Percentiles rank a stretch among this genome's conserved stretches.
phyloP scores from a whole-genome alignment of 441 rosid species.

The Pelargonium fulgidum region DNA sequence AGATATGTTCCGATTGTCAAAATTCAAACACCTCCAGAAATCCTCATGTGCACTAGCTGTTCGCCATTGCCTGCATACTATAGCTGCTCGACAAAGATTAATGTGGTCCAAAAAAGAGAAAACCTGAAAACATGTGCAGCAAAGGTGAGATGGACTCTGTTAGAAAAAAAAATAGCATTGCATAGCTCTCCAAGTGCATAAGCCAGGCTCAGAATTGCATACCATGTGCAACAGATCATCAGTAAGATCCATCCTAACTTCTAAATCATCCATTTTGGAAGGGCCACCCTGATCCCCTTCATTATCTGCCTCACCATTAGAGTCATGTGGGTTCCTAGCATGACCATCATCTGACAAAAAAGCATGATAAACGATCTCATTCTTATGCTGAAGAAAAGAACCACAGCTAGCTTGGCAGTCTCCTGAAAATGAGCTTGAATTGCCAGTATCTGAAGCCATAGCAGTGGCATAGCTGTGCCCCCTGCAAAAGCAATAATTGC shows the following conservation, averaged over 20 bases:
- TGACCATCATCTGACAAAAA: slow-evolving; percentile 51
- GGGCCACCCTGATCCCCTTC: slow-evolving; percentile 39
- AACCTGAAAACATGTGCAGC: slow-evolving; percentile 42
- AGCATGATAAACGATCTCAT: slow-evolving; percentile 48
- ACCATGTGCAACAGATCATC: slow-evolving; percentile 96
- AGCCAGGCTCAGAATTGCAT: slow-evolving; percentile 13
- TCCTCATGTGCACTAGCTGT: slow-evolving; percentile 93
- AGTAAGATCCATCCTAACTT: slow-evolving; percentile 84
- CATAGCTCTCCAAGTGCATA: slow-evolving; percentile 1
- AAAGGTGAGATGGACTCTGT: not conserved
- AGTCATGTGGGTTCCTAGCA: slow-evolving; percentile 33
- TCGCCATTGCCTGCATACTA: slow-evolving; percentile 97
- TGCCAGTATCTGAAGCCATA: slow-evolving; percentile 33
- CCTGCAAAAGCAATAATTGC: slow-evolving; percentile 28
- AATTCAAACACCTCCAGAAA: slow-evolving; percentile 86
- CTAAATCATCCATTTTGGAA: slow-evolving; percentile 46
- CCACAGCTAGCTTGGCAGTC: slow-evolving; percentile 29
- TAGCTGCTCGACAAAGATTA: slow-evolving; percentile 78
- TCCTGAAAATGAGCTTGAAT: slow-evolving; percentile 36
- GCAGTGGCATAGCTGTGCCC: slow-evolving; percentile 30
- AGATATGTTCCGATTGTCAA: slow-evolving; percentile 69
- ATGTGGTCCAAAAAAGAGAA: slow-evolving; percentile 77
- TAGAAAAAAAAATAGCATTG: not conserved
- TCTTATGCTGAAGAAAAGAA: slow-evolving; percentile 32
- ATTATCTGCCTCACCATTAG: slow-evolving; percentile 40